These are phyloP conservation scores for Cryptococcus sp. DNA, from an alignment of 1,284 basidiomycete genomes.

Conservation along the genomic window DNA sequence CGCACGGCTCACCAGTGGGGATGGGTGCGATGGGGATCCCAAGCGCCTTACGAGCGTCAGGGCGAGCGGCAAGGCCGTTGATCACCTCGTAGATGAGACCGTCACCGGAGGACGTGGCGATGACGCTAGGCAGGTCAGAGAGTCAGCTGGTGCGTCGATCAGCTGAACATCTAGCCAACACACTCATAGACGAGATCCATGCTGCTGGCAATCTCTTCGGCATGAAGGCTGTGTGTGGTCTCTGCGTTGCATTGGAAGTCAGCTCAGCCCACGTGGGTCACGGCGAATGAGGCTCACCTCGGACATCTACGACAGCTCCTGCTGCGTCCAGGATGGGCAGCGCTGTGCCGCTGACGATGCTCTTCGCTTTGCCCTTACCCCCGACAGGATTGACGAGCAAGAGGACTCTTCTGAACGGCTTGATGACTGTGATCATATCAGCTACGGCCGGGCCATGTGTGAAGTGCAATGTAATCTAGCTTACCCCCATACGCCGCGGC, in stretches of 20 bases:
- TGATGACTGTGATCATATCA: constrained; percentile 51
- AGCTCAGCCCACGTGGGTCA: background rate
- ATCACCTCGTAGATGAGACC: constrained; percentile 87
- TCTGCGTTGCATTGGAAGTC: constrained; percentile 52
- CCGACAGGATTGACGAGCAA: constrained; percentile 86
- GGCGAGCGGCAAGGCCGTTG: constrained; percentile 79
- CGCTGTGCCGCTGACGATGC: constrained; percentile 64
- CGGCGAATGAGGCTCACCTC: constrained; percentile 51
- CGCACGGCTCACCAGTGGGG: constrained; percentile 66
- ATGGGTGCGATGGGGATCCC: constrained; percentile 76
- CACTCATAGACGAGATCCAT: constrained; percentile 65
- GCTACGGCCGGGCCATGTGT: background rate
- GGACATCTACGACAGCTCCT: constrained; percentile 63
- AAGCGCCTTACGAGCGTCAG: constrained; percentile 67
- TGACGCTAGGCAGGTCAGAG: constrained; percentile 51
- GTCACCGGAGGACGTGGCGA: constrained; percentile 85
- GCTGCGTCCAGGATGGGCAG: constrained; percentile 78
- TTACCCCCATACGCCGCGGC: constrained; percentile 62
- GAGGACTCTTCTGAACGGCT: constrained; percentile 57
- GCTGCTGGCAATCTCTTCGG: constrained; percentile 63
- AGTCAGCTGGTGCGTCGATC: background rate
- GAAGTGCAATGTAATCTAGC: background rate
- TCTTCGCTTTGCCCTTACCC: constrained; percentile 71
- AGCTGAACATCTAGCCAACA: constrained; percentile 12
- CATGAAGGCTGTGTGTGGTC: constrained; percentile 71